Evolutionary conservation across 1,139 yeast species (phyloP).

Genomic region (Groenewaldozyma auringiensis): DNA sequence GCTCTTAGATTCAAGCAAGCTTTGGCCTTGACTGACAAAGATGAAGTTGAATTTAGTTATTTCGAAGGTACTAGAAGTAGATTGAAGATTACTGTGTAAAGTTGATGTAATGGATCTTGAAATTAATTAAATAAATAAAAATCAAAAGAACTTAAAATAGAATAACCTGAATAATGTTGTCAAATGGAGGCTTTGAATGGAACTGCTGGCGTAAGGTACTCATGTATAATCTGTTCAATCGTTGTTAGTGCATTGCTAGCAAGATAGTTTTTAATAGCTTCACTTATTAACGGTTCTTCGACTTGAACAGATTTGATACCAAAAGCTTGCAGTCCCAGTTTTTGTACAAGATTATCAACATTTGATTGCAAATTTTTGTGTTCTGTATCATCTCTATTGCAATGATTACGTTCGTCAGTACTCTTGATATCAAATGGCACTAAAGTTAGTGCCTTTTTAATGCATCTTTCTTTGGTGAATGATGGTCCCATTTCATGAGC

Average conservation of each 20-base stretch:
- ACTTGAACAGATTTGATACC: too few species aligned
- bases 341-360: too few species aligned
- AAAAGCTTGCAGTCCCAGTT: too few species aligned
- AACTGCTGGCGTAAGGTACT: not conserved
- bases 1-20: constrained; percentile 75
- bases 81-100: constrained; percentile 17
- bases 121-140: constrained; percentile 1
- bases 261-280: too few species aligned
- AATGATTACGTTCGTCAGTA: too few species aligned
- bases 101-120: too few species aligned
- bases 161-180: too few species aligned
- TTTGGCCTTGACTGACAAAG: constrained; percentile 58
- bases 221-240: not conserved
- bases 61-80: constrained; percentile 34
- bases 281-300: not conserved
- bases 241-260: not conserved
- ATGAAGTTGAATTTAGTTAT: constrained; percentile 61
- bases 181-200: too few species aligned
- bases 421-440: constrained; percentile 2
- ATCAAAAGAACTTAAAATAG: not conserved
- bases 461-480: constrained; percentile 15
- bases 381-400: too few species aligned
- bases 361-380: too few species aligned
- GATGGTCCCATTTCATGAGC: constrained; percentile 25
- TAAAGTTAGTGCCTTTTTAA: constrained; percentile 5